Conservation (phyloP, 306 rosid species). For the Lotus japonicus region DNA sequence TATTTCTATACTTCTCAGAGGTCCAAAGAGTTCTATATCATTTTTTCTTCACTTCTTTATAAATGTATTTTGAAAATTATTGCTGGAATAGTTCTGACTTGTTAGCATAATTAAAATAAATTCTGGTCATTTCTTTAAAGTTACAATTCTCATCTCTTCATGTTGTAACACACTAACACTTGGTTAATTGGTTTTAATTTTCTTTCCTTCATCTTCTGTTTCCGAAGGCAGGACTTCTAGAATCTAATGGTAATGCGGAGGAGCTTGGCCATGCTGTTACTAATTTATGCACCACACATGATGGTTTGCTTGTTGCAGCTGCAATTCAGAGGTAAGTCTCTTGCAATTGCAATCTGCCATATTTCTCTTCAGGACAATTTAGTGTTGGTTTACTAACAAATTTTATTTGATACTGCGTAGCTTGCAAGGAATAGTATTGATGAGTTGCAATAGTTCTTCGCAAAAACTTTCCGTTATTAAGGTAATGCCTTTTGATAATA, state of each 20-base stretch:
- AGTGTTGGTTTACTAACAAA: slow-evolving; percentile 6
- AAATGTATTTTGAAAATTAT: not conserved
- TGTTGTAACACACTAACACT: not conserved
- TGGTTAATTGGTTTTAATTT: slow-evolving; percentile 30
- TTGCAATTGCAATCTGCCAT: not conserved
- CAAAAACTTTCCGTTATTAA: slow-evolving; percentile 50
- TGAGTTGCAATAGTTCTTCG: slow-evolving; percentile 54
- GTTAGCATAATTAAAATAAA: not conserved
- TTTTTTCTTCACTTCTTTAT: not conserved
- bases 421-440: slow-evolving; percentile 71
- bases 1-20: slow-evolving; percentile 17
- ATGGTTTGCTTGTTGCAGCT: slow-evolving; percentile 69
- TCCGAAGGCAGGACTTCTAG: slow-evolving; percentile 81
- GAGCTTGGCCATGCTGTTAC: slow-evolving; percentile 58
- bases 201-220: slow-evolving; percentile 24
- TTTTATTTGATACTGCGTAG: slow-evolving; percentile 33
- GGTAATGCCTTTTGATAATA: slow-evolving; percentile 37
- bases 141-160: not conserved
- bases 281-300: slow-evolving; percentile 51
- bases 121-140: not conserved
- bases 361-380: not conserved
- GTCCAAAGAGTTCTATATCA: not conserved
- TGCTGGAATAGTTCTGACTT: not conserved
- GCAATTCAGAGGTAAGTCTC: slow-evolving; percentile 76
- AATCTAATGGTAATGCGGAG: slow-evolving; percentile 44